A percentile compares a stretch with the other conserved stretches of the same genome.
Conservation (phyloP, 192 early-diverging fungal genomes). For the Paraglomus brasilianum region DNA sequence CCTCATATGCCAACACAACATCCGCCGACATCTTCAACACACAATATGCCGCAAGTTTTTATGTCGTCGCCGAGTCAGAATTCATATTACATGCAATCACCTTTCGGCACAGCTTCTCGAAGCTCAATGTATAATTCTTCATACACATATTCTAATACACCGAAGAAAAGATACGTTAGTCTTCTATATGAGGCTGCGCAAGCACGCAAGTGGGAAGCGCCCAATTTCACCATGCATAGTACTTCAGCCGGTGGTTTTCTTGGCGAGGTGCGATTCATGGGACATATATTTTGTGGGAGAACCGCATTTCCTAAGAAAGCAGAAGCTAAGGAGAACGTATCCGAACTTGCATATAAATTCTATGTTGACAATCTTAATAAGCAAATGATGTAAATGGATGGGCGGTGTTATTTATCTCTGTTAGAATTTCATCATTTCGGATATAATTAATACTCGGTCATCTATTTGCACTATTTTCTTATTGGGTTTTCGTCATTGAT, state of each 20-base stretch:
- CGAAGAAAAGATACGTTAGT: constrained; percentile 16
- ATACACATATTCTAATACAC: background rate
- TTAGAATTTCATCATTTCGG: too few species aligned
- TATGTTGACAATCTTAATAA: background rate
- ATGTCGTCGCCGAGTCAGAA: background rate
- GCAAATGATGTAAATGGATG: constrained; percentile 13
- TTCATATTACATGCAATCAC: background rate
- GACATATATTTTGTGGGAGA: background rate
- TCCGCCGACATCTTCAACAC: background rate
- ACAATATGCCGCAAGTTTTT: too few species aligned
- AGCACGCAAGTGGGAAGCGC: background rate
- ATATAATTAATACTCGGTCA: too few species aligned
- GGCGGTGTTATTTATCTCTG: too few species aligned
- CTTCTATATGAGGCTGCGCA: constrained; percentile 11
- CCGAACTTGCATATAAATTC: constrained; percentile 20
- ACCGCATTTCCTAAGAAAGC: constrained; percentile 11
- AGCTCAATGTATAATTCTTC: background rate
- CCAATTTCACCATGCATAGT: background rate
- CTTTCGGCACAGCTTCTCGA: background rate
- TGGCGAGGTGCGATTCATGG: background rate
- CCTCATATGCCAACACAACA: background rate
- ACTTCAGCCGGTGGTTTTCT: background rate
- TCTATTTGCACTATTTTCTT: too few species aligned
- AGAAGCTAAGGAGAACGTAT: constrained; percentile 27
- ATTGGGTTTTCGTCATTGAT: too few species aligned